Base-by-base conservation (phyloP, 495 filamentous ascomycete species). In the Rhypophila decipiens region DNA sequence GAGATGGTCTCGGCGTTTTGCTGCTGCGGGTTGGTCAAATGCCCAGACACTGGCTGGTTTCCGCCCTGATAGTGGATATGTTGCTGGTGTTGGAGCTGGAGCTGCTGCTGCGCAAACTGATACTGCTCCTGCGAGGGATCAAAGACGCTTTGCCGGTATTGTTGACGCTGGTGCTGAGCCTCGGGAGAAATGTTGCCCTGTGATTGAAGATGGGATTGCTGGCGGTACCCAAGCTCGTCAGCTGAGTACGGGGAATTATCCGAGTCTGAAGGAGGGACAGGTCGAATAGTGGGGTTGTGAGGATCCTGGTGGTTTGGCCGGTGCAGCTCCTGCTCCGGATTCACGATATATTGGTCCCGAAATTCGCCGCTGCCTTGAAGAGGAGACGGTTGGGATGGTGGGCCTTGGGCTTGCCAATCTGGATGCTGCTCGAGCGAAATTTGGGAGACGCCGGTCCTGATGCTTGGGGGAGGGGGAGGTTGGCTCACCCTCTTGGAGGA, bases 1-100 rank as follows among this genome's bases (percentile, higher is more conserved):
- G 78, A 73, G 48, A 79, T 47, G 39, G 75, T 66, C 54, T 78
- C 72, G 13, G 73, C 64, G 50, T 77, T 77, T 15, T 73, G 69
- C n/a, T 60, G 65, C 46, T 71, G 68, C 35, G 64, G 58, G 42
- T 57, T 69, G 53, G 57, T 59, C 38, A 70, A 65, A 46, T 72
- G 69, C 4, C 62, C 55, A 18, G 55, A 47, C 11, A 51, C 27
- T 2, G 51, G 55, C 36, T 56, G 60, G 45, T 41, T 57, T 42
- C 55, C 63, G 44, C 51, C 50, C 48, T 64, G 71, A 46, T 70
- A 68, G 40, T 67, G 63, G 29, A 53, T 55, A 46, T 70, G 66
- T 22, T 60, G 53, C 36, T 63, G 55, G 51, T 67, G 67, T 36
- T 65, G 64, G 24, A 59, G 61, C 21, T 49, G 61, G 39, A 59